phyloP scores from a whole-genome alignment of 176 grass and related monocot species.

The Poa annua region DNA sequence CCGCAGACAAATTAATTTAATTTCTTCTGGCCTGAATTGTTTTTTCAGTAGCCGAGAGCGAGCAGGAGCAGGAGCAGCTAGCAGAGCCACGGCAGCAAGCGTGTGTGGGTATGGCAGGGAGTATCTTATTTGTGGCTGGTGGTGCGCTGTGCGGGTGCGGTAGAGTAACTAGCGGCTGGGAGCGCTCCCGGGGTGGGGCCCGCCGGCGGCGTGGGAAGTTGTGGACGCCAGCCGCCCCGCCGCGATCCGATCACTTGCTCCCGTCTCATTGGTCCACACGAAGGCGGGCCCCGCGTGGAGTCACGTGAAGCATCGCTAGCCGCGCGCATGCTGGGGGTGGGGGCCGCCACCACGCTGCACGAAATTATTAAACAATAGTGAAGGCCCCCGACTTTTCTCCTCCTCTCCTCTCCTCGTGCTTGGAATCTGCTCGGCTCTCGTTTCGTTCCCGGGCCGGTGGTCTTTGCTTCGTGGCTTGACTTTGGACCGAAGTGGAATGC shows the following conservation, averaged over 20 bases:
- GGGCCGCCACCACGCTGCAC: not conserved
- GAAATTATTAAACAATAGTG: not conserved
- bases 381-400: no score
- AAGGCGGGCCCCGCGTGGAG: not conserved
- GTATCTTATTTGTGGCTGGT: not conserved
- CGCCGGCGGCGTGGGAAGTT: constrained; percentile 34
- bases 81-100: not conserved
- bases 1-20: no score
- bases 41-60: not conserved
- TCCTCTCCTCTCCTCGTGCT: no score
- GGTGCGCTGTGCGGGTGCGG: not conserved
- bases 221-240: constrained; percentile 49
- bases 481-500: no score
- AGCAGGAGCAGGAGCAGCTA: not conserved
- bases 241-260: constrained; percentile 58
- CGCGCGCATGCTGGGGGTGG: not conserved
- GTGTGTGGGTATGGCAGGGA: not conserved
- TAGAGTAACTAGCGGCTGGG: constrained; percentile 52
- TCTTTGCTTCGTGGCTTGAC: no score
- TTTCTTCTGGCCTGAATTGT: not conserved
- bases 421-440: no score
- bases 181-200: constrained; percentile 41
- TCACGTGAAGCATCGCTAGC: not conserved
- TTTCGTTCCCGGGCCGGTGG: no score
- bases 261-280: constrained; percentile 24